Conservation (phyloP, 257 asterid species). For the Ophiorrhiza pumila region DNA sequence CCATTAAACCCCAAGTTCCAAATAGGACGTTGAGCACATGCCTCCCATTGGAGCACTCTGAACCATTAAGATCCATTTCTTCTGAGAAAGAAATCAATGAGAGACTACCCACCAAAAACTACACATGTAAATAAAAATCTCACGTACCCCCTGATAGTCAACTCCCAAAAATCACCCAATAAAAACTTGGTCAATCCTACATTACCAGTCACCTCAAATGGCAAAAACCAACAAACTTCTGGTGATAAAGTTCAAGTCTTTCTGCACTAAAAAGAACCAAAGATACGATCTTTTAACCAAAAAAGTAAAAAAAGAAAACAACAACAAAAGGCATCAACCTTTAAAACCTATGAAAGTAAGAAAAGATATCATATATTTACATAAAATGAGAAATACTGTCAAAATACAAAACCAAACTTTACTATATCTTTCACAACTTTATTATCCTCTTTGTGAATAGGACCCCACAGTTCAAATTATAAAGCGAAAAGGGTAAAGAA, state of each 20-base stretch:
- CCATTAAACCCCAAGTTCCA: constrained; percentile 39
- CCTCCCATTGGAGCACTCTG: constrained; percentile 38
- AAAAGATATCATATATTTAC: constrained; percentile 6
- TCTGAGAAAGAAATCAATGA: constrained; percentile 27
- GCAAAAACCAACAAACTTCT: background rate
- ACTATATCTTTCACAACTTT: background rate
- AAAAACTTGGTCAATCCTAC: constrained; percentile 8
- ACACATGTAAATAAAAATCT: background rate
- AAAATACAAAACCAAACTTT: background rate
- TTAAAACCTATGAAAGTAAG: background rate
- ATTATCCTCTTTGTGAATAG: background rate
- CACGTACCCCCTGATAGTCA: constrained; percentile 15
- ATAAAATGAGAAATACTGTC: background rate
- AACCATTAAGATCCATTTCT: constrained; percentile 30
- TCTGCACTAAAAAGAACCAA: constrained; percentile 6
- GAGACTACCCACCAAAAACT: constrained; percentile 21
- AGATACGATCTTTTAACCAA: background rate
- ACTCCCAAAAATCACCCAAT: constrained; percentile 10
- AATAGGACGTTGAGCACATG: constrained; percentile 41
- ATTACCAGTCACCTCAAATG: constrained; percentile 15
- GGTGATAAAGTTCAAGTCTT: constrained; percentile 8
- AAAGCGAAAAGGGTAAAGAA: constrained; percentile 9
- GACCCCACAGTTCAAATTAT: constrained; percentile 17
- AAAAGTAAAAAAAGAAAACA: background rate
- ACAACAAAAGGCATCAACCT: background rate